phyloP scores from a whole-genome alignment of 2,329 filamentous ascomycete species.

The Pestalotiopsis sp. region DNA sequence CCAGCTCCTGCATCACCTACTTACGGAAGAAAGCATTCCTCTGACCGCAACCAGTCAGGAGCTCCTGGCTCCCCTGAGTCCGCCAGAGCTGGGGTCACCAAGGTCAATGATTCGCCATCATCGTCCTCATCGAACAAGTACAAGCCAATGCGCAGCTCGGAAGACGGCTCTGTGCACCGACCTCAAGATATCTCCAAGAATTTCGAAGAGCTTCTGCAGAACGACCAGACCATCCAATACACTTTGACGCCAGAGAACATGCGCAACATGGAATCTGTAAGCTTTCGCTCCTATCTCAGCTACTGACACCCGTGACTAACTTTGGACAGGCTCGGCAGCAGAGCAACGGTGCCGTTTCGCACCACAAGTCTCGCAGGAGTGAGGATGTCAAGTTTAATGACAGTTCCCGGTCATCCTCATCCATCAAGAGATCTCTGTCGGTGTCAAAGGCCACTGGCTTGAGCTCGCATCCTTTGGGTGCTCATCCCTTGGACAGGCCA shows the following conservation, averaged over 20 bases:
- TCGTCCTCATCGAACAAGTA: conserved; percentile 54
- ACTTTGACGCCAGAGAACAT: conserved; percentile 81
- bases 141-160: conserved; percentile 58
- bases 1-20: conserved; percentile 23
- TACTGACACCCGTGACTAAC: background rate
- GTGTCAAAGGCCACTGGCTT: conserved; percentile 41
- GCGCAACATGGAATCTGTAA: conserved; percentile 75
- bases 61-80: conserved; percentile 30
- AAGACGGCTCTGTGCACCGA: conserved; percentile 53
- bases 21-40: conserved; percentile 13
- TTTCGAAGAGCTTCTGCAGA: conserved; percentile 80
- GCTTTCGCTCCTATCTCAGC: conserved; percentile 29
- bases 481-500: conserved; percentile 23
- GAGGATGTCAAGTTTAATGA: conserved; percentile 47
- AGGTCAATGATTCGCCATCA: conserved; percentile 53
- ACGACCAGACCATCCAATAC: conserved; percentile 81
- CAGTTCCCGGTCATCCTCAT: conserved; percentile 46
- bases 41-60: conserved; percentile 15
- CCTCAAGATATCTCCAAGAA: conserved; percentile 65
- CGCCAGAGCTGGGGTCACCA: conserved; percentile 34
- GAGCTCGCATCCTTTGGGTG: conserved; percentile 38
- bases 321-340: conserved; percentile 17
- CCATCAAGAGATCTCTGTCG: conserved; percentile 44
- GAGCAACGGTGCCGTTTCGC: conserved; percentile 40
- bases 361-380: conserved; percentile 46